Conservation (phyloP, 2,329 filamentous ascomycete genomes). For the Pyrenochaeta sp. region DNA sequence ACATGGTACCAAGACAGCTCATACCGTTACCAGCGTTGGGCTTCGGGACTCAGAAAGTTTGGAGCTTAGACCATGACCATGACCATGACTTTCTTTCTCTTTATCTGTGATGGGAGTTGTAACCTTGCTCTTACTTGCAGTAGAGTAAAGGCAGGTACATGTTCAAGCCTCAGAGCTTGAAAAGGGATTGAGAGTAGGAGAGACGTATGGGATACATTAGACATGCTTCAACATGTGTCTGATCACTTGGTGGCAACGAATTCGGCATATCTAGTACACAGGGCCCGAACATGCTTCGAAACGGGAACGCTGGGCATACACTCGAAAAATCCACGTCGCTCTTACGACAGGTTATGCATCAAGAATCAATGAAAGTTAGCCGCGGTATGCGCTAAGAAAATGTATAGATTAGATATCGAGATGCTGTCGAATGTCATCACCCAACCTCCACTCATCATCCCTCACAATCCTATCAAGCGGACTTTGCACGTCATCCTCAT, state of each 20-base stretch:
- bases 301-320: background rate
- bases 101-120: background rate
- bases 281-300: background rate
- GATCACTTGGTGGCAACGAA: background rate
- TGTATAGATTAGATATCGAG: conserved; percentile 66
- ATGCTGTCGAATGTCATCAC: conserved; percentile 85
- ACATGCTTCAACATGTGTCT: background rate
- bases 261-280: background rate
- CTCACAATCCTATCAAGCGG: conserved; percentile 61
- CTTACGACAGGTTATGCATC: background rate
- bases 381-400: background rate
- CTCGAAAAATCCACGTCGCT: background rate
- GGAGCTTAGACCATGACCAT: background rate
- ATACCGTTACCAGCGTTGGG: no score
- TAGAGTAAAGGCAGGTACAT: background rate
- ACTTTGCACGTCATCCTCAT: conserved; percentile 60
- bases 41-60: no score
- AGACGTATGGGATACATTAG: background rate
- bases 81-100: no score
- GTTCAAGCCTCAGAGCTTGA: background rate
- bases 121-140: background rate
- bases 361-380: no score
- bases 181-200: background rate
- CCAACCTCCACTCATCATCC: conserved; percentile 74
- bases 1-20: no score